These are phyloP conservation scores for Solioccasus polychromus DNA, from an alignment of 768 basidiomycete genomes.

Conservation along the genomic window DNA sequence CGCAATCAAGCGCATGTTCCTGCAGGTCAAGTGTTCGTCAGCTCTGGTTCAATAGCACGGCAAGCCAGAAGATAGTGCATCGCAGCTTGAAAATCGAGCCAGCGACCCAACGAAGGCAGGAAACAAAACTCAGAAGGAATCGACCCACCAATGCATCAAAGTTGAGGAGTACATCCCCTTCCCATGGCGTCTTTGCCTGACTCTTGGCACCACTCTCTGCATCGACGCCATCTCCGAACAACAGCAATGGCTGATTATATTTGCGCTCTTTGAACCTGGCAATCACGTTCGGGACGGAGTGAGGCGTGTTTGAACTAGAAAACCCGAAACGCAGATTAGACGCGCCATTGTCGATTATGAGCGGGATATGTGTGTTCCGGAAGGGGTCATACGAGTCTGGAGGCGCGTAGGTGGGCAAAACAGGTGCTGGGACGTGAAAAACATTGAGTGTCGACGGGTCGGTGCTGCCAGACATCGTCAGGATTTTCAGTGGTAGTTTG, in stretches of 20 bases:
- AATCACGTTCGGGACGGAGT: slow-evolving; percentile 64
- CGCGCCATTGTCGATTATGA: slow-evolving; percentile 90
- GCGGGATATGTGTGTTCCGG: slow-evolving; percentile 52
- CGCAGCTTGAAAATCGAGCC: too few relatives aligned
- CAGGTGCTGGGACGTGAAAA: slow-evolving; percentile 20
- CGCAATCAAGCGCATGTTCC: slow-evolving; percentile 95
- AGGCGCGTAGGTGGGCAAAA: slow-evolving; percentile 33
- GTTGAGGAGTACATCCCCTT: slow-evolving; percentile 89
- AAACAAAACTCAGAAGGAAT: background rate
- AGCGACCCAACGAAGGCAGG: background rate
- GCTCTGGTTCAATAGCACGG: too few relatives aligned
- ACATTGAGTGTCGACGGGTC: slow-evolving; percentile 12
- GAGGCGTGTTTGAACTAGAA: slow-evolving; percentile 56
- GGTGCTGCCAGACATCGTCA: slow-evolving; percentile 13
- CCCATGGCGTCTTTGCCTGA: slow-evolving; percentile 83
- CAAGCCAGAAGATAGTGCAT: too few relatives aligned
- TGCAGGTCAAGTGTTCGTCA: slow-evolving; percentile 38
- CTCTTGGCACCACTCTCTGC: slow-evolving; percentile 79
- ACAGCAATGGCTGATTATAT: slow-evolving; percentile 72
- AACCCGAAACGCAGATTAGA: slow-evolving; percentile 83
- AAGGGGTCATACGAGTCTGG: slow-evolving; percentile 51
- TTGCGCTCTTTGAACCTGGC: slow-evolving; percentile 90
- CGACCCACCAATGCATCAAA: slow-evolving; percentile 86
- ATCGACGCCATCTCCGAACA: slow-evolving; percentile 89
- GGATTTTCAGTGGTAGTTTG: too few relatives aligned